Base-by-base conservation (phyloP, 345 rosid genomes). In the Lagerstroemia speciosa region DNA sequence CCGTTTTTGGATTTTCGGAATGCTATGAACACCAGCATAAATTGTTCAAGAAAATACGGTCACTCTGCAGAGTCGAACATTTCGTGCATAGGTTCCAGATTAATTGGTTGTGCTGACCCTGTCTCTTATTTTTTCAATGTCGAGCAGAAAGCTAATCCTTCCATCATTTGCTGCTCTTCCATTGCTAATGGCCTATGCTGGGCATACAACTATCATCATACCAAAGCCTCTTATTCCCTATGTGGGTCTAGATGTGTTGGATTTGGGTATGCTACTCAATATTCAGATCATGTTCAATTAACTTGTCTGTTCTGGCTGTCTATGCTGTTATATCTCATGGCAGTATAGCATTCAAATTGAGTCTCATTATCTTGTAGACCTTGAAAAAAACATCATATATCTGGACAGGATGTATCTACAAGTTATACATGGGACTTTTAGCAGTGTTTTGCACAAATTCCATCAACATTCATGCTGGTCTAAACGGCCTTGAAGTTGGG, bases 141-240 rank as follows among this genome's bases (percentile, higher is more conserved):
- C 75, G 82, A 80, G 74, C 85, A 91, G 98, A 83, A 94, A 94
- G 81, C 82, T 94, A 72, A 62, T 94, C 58, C 75, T 94, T 53
- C 96, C 99, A 31, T 88, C 98, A 69, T 81, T 94, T 84, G 99
- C 99, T 77, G 83, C 99, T 57, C 95, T 91, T 78, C 96, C 98
- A 32, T 76, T 94, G 80, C 73, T 94, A 80, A 89, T 94, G 99
- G 99, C 99, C 66, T 94, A 91, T 81, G 99, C 99, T 74, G 99
- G 99, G 63, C 98, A 92, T 75, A 94, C 99, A 78, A 88, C 97
- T 66, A 86, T 94, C 69, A 58, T 91, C 68, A 80, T 94, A 72
- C 99, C 99, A 40, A 94, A 91, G 82, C 99, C 98, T 80, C 87
- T 94, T 20, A 66, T 82, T 76, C 78, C 93, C 57, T 91, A 76